Evolutionary conservation across 169 alveolate species (phyloP).

Genomic region (Cryptosporidium xiaoi): DNA sequence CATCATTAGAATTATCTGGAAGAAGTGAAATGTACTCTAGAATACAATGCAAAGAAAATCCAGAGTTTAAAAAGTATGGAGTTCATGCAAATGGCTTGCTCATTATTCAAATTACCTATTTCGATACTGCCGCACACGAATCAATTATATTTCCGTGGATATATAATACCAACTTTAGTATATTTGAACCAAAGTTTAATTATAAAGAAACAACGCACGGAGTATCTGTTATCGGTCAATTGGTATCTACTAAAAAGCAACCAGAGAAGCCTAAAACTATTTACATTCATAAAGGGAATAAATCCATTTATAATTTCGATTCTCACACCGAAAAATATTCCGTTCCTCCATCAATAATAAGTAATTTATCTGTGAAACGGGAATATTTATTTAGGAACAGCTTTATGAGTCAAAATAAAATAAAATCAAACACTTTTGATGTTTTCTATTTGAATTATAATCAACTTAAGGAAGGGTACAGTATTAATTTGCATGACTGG

Average conservation of each 20-base stretch:
- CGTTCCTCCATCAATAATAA: conserved; percentile 19
- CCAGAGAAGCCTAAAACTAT: not conserved
- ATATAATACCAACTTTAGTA: conserved; percentile 27
- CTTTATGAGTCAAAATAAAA: conserved; percentile 3
- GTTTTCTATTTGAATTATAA: not conserved
- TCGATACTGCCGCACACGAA: not conserved
- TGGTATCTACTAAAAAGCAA: not conserved
- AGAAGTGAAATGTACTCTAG: not conserved
- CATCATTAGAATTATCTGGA: not conserved
- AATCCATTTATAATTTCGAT: conserved; percentile 1
- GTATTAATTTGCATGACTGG: conserved; percentile 36
- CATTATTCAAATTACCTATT: not conserved
- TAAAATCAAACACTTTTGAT: not conserved
- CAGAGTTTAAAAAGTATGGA: conserved; percentile 27
- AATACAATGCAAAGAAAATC: conserved; percentile 18
- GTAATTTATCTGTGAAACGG: not conserved
- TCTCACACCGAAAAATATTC: conserved; percentile 10
- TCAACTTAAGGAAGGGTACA: too few species aligned
- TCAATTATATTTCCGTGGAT: conserved; percentile 53
- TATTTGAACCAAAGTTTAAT: conserved; percentile 9
- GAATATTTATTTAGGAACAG: not conserved
- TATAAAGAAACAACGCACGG: conserved; percentile 21
- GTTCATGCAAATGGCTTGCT: conserved; percentile 27
- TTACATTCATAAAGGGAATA: conserved; percentile 31
- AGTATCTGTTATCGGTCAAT: conserved; percentile 23